A percentile compares a stretch with the other conserved stretches of the same genome.
Conservation (phyloP, 495 filamentous ascomycete species). For the Penicillium subrubescens region DNA sequence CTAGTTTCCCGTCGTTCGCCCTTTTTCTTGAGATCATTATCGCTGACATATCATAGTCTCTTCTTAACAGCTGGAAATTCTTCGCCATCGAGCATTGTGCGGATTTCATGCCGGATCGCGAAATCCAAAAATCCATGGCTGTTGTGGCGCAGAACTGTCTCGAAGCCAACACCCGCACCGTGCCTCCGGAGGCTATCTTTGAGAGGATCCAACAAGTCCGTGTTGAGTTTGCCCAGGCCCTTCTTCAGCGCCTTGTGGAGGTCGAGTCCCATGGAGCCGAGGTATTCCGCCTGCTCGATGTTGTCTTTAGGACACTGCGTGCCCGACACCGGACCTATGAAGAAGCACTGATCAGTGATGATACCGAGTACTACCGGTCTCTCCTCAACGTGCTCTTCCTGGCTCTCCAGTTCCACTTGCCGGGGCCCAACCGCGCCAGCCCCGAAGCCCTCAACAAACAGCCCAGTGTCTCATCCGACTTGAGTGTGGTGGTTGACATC, state of each 20-base stretch:
- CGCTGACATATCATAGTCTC: slow-evolving; percentile 47
- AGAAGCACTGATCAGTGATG: slow-evolving; percentile 56
- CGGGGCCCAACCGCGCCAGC: slow-evolving; percentile 23
- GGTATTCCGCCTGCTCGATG: slow-evolving; percentile 61
- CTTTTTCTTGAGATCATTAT: slow-evolving; percentile 26
- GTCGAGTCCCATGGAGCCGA: slow-evolving; percentile 60
- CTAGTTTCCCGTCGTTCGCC: not conserved
- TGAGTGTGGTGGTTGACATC: slow-evolving; percentile 66
- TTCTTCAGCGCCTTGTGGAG: slow-evolving; percentile 75
- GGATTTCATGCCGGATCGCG: slow-evolving; percentile 60
- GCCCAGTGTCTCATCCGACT: slow-evolving; percentile 43
- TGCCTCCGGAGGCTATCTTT: slow-evolving; percentile 72
- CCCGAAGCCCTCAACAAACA: slow-evolving; percentile 42
- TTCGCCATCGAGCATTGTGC: slow-evolving; percentile 81
- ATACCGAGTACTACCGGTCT: slow-evolving; percentile 75
- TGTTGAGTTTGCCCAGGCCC: slow-evolving; percentile 72
- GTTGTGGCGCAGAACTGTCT: slow-evolving; percentile 73
- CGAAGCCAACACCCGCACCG: slow-evolving; percentile 63
- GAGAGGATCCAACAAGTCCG: slow-evolving; percentile 68
- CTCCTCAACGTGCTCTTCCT: slow-evolving; percentile 86
- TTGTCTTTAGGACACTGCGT: slow-evolving; percentile 69
- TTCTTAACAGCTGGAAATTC: slow-evolving; percentile 88
- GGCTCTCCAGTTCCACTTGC: slow-evolving; percentile 64
- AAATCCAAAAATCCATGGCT: slow-evolving; percentile 67
- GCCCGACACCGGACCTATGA: slow-evolving; percentile 66